Percentiles rank a stretch among this genome's conserved stretches.
phyloP scores from a whole-genome alignment of 2,329 filamentous ascomycete genomes.

The Xylaria sp. region DNA sequence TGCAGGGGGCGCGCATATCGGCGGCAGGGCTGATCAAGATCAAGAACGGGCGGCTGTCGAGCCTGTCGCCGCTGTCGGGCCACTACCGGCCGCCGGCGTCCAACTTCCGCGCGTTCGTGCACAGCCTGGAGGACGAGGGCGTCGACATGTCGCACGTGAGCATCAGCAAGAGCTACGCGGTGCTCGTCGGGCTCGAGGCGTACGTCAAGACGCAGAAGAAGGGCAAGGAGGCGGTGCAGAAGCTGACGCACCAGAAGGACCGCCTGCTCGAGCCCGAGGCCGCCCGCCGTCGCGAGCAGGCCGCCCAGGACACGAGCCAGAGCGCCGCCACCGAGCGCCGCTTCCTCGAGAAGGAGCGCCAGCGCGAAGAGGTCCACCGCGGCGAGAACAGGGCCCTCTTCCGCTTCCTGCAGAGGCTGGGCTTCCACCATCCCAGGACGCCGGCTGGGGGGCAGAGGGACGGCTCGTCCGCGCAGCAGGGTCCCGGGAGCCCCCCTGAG shows the following conservation, averaged over 20 bases:
- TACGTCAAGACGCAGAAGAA: constrained; percentile 72
- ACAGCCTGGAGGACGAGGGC: constrained; percentile 69
- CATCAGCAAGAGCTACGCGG: constrained; percentile 79
- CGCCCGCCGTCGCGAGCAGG: constrained; percentile 59
- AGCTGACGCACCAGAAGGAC: constrained; percentile 56
- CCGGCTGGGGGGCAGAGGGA: constrained; percentile 19
- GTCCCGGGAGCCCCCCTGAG: background rate
- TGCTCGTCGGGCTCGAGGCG: constrained; percentile 79
- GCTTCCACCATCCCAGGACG: constrained; percentile 37
- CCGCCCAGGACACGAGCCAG: constrained; percentile 62
- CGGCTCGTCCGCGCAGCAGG: constrained; percentile 4
- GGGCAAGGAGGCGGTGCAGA: constrained; percentile 58
- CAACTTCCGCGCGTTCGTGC: constrained; percentile 83
- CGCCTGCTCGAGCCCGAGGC: constrained; percentile 65
- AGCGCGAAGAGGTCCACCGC: constrained; percentile 30
- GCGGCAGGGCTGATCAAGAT: constrained; percentile 86
- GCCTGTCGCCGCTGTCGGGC: constrained; percentile 71
- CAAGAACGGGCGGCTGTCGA: constrained; percentile 75
- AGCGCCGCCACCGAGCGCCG: constrained; percentile 56
- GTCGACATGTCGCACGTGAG: constrained; percentile 80
- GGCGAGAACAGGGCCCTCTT: constrained; percentile 43
- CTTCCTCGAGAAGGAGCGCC: constrained; percentile 44
- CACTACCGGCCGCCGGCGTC: constrained; percentile 84
- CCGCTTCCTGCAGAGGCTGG: constrained; percentile 47
- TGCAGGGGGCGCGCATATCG: constrained; percentile 79